Conservation (phyloP, 1,139 yeast species). For the Blastobotrys niveus region DNA sequence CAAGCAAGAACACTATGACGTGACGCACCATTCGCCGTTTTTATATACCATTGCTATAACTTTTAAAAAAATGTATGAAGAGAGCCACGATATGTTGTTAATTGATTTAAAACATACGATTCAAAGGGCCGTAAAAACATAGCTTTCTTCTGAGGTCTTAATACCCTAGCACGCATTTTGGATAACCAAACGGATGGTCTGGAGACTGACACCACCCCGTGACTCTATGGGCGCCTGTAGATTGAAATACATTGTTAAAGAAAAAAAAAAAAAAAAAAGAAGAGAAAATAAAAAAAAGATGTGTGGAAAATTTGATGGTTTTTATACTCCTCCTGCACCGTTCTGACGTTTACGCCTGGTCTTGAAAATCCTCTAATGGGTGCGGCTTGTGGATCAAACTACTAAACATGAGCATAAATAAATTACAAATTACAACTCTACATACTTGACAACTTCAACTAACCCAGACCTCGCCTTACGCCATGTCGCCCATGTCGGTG, state of each 20-base stretch:
- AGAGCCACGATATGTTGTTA: conserved; percentile 25
- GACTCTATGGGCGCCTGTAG: conserved; percentile 16
- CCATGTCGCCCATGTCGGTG: conserved; percentile 60
- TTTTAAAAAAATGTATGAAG: conserved; percentile 25
- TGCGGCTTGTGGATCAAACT: neutral
- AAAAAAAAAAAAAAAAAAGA: conserved; percentile 6
- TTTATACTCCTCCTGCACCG: conserved; percentile 3
- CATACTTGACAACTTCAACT: conserved; percentile 46
- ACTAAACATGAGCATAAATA: neutral
- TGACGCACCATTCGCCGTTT: too few species aligned
- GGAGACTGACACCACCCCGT: conserved; percentile 13
- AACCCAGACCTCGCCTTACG: conserved; percentile 64
- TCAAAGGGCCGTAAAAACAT: conserved; percentile 24
- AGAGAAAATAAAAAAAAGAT: neutral
- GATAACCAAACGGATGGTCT: conserved; percentile 11
- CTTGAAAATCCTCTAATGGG: too few species aligned
- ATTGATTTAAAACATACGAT: conserved; percentile 19
- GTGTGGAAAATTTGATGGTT: neutral
- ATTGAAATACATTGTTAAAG: conserved; percentile 14
- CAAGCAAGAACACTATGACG: too few species aligned
- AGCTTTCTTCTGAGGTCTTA: conserved; percentile 10
- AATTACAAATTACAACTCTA: conserved; percentile 37
- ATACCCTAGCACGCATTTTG: conserved; percentile 16
- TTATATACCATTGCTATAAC: too few species aligned
- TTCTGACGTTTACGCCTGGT: conserved; percentile 4